A percentile compares a stretch with the other conserved stretches of the same genome.
These are phyloP conservation scores for Sporothrix dimorphospora DNA, from an alignment of 2,329 filamentous ascomycete genomes.

Conservation along the genomic window DNA sequence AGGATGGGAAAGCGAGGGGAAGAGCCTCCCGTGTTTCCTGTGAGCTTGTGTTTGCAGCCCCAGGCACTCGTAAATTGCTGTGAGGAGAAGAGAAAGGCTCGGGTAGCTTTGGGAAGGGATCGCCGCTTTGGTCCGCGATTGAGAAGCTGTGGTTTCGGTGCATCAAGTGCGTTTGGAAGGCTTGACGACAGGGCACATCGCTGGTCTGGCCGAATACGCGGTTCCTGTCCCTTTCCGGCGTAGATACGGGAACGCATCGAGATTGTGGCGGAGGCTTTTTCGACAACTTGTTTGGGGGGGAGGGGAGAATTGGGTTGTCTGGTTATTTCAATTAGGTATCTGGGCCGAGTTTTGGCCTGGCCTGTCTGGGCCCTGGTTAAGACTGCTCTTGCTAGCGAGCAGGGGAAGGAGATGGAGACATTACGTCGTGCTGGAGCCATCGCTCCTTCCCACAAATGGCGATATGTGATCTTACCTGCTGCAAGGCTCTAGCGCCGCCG, in stretches of 20 bases:
- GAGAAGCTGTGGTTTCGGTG: conserved; percentile 9
- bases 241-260: conserved; percentile 25
- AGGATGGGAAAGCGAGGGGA: conserved; percentile 13
- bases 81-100: background rate
- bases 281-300: background rate
- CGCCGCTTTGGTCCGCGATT: background rate
- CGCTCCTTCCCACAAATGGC: conserved; percentile 12
- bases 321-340: background rate
- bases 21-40: background rate
- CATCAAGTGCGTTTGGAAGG: background rate
- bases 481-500: conserved; percentile 23
- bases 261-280: conserved; percentile 21
- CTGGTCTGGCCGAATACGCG: conserved; percentile 6
- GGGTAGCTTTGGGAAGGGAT: conserved; percentile 15
- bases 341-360: conserved; percentile 15
- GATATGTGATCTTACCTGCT: conserved; percentile 24
- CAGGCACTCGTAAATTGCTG: background rate
- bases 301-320: background rate
- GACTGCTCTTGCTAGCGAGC: background rate
- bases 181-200: background rate
- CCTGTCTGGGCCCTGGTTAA: background rate
- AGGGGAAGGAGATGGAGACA: conserved; percentile 5
- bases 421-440: conserved; percentile 12
- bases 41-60: background rate
- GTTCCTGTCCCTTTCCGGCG: conserved; percentile 11